A percentile compares a stretch with the other conserved stretches of the same genome.
Evolutionary conservation across 2,329 filamentous ascomycete species (phyloP).

Genomic region (Myriosclerotinia duriaeana): DNA sequence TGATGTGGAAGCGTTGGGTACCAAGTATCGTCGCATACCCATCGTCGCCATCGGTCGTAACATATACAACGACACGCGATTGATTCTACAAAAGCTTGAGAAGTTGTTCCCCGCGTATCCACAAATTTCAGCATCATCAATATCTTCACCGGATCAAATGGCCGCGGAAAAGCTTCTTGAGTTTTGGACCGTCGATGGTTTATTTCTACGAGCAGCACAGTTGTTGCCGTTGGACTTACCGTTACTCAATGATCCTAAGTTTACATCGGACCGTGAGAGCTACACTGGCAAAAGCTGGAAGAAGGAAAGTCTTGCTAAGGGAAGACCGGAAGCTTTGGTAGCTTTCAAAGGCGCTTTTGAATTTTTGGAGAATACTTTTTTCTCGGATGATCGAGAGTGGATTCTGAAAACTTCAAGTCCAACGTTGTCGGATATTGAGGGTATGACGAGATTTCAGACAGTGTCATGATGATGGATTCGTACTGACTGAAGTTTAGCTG

Average conservation of each 20-base stretch:
- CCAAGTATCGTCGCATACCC: slow-evolving; percentile 69
- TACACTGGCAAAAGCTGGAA: slow-evolving; percentile 47
- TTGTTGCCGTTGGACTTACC: slow-evolving; percentile 7
- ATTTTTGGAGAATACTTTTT: slow-evolving; percentile 59
- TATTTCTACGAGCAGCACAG: slow-evolving; percentile 6
- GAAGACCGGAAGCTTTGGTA: slow-evolving; percentile 56
- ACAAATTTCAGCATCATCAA: neutral
- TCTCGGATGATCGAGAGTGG: slow-evolving; percentile 68
- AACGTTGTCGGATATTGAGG: slow-evolving; percentile 66
- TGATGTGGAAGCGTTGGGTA: slow-evolving; percentile 59
- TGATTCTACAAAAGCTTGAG: slow-evolving; percentile 67
- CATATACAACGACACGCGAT: slow-evolving; percentile 67
- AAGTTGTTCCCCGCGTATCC: slow-evolving; percentile 46
- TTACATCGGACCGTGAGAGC: slow-evolving; percentile 56
- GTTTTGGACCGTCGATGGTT: slow-evolving; percentile 51
- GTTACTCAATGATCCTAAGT: slow-evolving; percentile 54
- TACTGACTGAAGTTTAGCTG: slow-evolving; percentile 34
- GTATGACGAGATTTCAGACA: slow-evolving; percentile 31
- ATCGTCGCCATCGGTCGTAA: slow-evolving; percentile 64
- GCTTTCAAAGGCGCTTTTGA: slow-evolving; percentile 55
- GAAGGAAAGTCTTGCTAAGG: slow-evolving; percentile 43
- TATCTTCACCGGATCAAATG: neutral
- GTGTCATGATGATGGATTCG: neutral
- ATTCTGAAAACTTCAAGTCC: slow-evolving; percentile 54
- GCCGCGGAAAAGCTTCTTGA: slow-evolving; percentile 55